These are phyloP conservation scores for Leishmania gerbilli DNA, from an alignment of 208 protist species.

Conservation along the genomic window DNA sequence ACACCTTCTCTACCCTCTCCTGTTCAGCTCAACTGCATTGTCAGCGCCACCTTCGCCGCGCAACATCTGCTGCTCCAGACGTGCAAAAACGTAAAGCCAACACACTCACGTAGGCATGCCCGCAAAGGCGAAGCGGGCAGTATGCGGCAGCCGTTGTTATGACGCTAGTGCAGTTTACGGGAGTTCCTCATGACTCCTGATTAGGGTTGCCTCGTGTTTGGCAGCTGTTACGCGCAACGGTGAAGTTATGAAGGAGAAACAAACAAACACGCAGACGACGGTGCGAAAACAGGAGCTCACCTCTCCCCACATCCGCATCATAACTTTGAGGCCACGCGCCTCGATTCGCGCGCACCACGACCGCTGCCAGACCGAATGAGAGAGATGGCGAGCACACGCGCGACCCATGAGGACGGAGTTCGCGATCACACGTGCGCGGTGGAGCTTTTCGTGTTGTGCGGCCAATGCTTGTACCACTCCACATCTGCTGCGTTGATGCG, in stretches of 20 bases:
- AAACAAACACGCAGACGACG: neutral
- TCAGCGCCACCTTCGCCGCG: neutral
- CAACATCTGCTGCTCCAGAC: neutral
- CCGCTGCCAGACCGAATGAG: neutral
- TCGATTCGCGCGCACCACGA: neutral
- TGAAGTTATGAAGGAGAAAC: neutral
- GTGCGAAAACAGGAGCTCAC: neutral
- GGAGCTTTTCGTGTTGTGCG: neutral
- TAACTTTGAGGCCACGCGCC: neutral
- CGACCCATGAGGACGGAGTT: neutral
- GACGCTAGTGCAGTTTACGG: neutral
- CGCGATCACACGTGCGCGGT: neutral
- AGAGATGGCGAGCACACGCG: neutral
- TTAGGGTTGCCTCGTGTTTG: neutral
- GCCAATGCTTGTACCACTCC: slow-evolving; percentile 70
- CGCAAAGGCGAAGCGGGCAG: neutral
- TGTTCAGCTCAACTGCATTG: neutral
- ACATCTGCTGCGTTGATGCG: slow-evolving; percentile 52
- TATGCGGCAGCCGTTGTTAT: neutral
- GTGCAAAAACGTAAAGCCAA: neutral
- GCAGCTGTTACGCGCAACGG: neutral
- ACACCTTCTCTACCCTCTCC: neutral
- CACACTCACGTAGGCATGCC: neutral
- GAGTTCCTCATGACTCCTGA: neutral
- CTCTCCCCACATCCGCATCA: neutral